Percentiles rank a stretch among this genome's conserved stretches.
phyloP scores from a whole-genome alignment of 2,329 filamentous ascomycete genomes.

The Monilinia laxa region DNA sequence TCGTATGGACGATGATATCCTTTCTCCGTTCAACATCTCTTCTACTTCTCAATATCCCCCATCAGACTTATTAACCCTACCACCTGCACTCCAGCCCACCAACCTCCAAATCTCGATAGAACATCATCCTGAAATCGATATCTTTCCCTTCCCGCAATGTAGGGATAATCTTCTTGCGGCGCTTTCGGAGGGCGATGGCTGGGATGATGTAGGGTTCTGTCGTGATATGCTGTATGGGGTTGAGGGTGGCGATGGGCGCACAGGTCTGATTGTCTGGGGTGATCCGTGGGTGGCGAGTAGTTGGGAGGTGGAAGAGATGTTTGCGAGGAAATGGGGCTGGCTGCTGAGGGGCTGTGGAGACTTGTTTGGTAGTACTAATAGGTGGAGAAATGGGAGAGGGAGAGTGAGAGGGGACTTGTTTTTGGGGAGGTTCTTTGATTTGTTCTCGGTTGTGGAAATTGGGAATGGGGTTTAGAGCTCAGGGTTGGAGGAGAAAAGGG shows the following conservation, averaged over 20 bases:
- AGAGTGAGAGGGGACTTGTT: constrained; percentile 27
- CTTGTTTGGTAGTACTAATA: constrained; percentile 43
- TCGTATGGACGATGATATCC: constrained; percentile 27
- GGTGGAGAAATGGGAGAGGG: constrained; percentile 39
- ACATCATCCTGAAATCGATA: constrained; percentile 46
- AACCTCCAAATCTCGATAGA: constrained; percentile 40
- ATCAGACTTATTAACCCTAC: constrained; percentile 21
- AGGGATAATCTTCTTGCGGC: constrained; percentile 45
- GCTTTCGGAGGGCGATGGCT: constrained; percentile 38
- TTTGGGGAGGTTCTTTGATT: not conserved
- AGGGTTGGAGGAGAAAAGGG: not conserved
- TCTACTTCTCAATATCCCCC: not conserved
- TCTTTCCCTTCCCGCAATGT: constrained; percentile 42
- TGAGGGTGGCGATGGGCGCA: constrained; percentile 28
- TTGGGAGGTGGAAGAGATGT: constrained; percentile 50
- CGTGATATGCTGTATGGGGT: constrained; percentile 42
- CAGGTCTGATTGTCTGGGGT: constrained; percentile 50
- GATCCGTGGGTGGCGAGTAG: constrained; percentile 46
- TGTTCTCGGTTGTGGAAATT: not conserved
- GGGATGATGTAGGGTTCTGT: constrained; percentile 43
- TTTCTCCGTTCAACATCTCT: constrained; percentile 28
- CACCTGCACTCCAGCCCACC: constrained; percentile 42
- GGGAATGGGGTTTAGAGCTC: not conserved
- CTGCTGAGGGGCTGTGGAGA: constrained; percentile 44
- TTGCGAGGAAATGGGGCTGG: constrained; percentile 49